Base-by-base conservation (phyloP, 2,329 filamentous ascomycete genomes). In the Tricladium varicosporioides region DNA sequence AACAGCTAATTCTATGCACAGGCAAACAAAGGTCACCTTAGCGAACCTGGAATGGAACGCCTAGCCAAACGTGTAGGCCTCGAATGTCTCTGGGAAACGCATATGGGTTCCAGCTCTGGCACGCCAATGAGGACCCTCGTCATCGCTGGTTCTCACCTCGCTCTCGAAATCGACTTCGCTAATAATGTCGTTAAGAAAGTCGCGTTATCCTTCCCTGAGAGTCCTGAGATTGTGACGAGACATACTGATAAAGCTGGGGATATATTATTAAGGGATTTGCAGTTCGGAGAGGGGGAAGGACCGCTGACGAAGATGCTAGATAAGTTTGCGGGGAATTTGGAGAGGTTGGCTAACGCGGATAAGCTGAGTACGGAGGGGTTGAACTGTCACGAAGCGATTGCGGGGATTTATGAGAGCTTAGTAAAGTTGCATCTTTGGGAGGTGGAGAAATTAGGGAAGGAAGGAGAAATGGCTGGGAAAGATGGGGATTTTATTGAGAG, bases 321-420 rank as follows among this genome's bases (percentile, higher is more conserved):
- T 58, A 76, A 77, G 11, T 94, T 94, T 67, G 83, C 87, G 0
- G 76, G 77, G 32, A 92, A 92, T 67, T 76, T 95, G 36, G 84
- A 89, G 65, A 80, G 82, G 36, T 74, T 94, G 33, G 85, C 88
- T 2, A 79, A 73, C 5, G 73, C 92, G 54, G 91, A 94, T 69
- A 86, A 84, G 64, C 78, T 93, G 52, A 91, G 89, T 70, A 79
- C 84, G 18, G 76, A 84, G 1, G 81, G 82, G 5, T 78, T 93
- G 7, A 90, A 90, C 65, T 89, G 89, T 70, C 88, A 90, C 69
- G 88, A 91, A 69, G 90, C 90, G 0, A 77, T 93, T 46, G 84
- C 83, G 3, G 89, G 89, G 2, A 77, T 95, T 5, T 90, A 87
- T 70, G 81, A 81, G 56, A 89, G 88, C 66, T 74, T 94, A 58